phyloP scores from a whole-genome alignment of 228 moss, liverwort and hornwort genomes.

The Sphagnum magellanicum region DNA sequence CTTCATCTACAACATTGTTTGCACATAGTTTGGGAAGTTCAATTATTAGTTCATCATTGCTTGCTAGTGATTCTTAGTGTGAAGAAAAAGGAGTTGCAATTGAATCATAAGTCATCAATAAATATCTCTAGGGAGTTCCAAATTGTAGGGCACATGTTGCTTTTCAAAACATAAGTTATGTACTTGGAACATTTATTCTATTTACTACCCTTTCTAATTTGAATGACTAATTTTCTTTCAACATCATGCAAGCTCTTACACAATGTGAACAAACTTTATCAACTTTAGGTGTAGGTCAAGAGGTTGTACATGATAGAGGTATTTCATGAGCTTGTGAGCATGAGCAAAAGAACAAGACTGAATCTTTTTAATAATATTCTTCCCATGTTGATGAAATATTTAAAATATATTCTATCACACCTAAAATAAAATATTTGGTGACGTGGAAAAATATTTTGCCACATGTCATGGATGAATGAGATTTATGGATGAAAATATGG shows the following conservation, averaged over 20 bases:
- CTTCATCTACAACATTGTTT: constrained; percentile 89
- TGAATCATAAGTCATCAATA: constrained; percentile 96
- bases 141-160: neutral
- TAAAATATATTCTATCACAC: no score
- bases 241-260: constrained; percentile 60
- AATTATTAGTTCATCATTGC: constrained; percentile 96
- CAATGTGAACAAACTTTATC: constrained; percentile 91
- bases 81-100: constrained; percentile 61
- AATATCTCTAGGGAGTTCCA: constrained; percentile 18
- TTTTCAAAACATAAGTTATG: neutral
- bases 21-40: constrained; percentile 97
- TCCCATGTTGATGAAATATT: no score
- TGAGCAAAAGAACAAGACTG: no score
- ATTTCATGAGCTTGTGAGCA: no score
- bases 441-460: no score
- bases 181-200: neutral
- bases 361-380: no score
- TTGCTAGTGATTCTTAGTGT: constrained; percentile 86
- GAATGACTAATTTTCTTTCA: neutral
- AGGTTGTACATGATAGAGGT: constrained; percentile 96
- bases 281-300: constrained; percentile 77
- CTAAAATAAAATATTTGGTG: no score
- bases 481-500: no score
- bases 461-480: no score
- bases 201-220: neutral